Base-by-base conservation (phyloP, 495 filamentous ascomycete species). In the Penicillium lagena region DNA sequence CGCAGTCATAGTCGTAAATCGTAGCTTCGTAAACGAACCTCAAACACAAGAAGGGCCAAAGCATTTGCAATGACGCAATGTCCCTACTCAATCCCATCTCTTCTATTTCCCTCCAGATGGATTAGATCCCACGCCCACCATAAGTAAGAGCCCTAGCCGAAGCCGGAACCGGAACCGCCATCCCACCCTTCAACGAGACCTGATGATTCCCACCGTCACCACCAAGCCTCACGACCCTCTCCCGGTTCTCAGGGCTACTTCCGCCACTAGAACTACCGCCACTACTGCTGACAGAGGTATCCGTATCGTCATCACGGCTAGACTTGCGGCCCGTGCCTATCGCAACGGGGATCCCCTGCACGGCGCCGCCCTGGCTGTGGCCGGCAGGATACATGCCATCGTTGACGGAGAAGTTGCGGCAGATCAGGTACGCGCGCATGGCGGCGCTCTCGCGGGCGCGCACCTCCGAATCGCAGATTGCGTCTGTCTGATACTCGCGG, bases 331-430 rank as follows among this genome's bases (percentile, higher is more conserved):
- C 81, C 14, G 77, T 78, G 12, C 81, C 81, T 63, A 84, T 85
- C 6, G 82, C 77, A 34, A 81, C 88, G 36, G 89, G 90, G 35
- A 93, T 73, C 33, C 90, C 90, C 77, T 96, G 90, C 60, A 93
- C 77, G 37, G 90, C 82, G 17, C 87, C 87, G 29, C 74, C 72
- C 36, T 81, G 76, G 70, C 88, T 73, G 70, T 87, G 73, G 60
- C 87, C 70, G 62, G 79, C 75, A 6, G 81, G 81, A 48, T 79
- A 82, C 89, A 90, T 94, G 68, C 91, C 91, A 56, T 95, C 93
- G 65, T 96, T 97, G 63, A 95, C 84, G 48, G 91, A 96, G 72
- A 98, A 96, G 71, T 96, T 95, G 62, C 91, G 86, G 75, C 93
- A 98, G 47, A 97, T 91, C 73, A 95, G 86, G 68, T 95, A 98